Evolutionary conservation across 495 filamentous ascomycete species (phyloP), one percentile per base, ranked within the genome.

Genomic region (Aspergillus coremiiformis): DNA sequence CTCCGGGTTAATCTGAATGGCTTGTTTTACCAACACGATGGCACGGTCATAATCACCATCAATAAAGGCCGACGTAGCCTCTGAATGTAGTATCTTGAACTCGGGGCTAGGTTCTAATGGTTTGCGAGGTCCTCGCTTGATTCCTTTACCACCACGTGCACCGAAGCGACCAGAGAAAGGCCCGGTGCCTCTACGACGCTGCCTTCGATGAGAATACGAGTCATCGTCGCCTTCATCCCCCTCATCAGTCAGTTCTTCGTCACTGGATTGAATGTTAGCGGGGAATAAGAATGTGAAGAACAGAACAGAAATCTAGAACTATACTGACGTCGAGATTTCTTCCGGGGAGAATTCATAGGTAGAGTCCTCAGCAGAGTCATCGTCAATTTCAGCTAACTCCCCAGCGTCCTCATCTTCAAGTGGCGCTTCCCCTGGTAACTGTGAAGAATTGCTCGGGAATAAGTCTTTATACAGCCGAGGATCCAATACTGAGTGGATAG

Each of bases 1-100:
- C 63, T 95, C 90, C 12, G 87, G 86, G 61, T 95, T 95, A 58
- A 84, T 77, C 51, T 86, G 79, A 47, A 95, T 83, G 10, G 90
- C 86, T 60, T 83, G 79, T 43, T 76, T 71, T 10, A 85, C 79
- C 39, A 79, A 71, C 2, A 81, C 70, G 26, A 81, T 73, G 10
- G 89, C 85, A 30, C 75, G 70, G 23, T 83, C 80, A 61, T 84
- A 83, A 39, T 86, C 74, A 10, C 77, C 74, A 47, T 80, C 74
- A 54, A 89, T 79, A 63, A 85, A 92, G 1, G 84, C 81, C 23
- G 81, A 76, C 22, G 80, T 84, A 6, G 89, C 88, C 59, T 81
- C 68, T n/a, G 77, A 81, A 54, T 90, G 77, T 41, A 86, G 68
- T 42, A 81, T 70, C 53, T 87, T 87, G 68, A 91, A 88, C 52